phyloP scores from a whole-genome alignment of 768 basidiomycete genomes.

The Kwoniella europaea region DNA sequence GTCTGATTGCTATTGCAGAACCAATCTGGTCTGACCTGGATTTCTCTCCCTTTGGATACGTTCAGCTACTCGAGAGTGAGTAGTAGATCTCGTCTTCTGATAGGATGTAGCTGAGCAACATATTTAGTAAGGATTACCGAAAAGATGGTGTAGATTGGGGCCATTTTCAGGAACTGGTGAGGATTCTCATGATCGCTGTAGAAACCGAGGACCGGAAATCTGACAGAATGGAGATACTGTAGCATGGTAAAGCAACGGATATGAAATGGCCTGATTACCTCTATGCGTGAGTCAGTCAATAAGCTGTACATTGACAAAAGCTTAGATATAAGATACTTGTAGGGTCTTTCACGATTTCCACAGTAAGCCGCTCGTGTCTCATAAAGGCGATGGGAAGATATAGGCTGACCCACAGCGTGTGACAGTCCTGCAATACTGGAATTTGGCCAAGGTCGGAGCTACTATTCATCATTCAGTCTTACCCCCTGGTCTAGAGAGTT shows the following conservation, averaged over 20 bases:
- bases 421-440: slow-evolving; percentile 29
- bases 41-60: background rate
- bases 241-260: slow-evolving; percentile 29
- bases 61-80: slow-evolving; percentile 22
- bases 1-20: background rate
- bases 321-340: too few relatives aligned
- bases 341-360: slow-evolving; percentile 27
- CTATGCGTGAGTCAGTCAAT: slow-evolving; percentile 15
- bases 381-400: too few relatives aligned
- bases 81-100: background rate
- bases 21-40: background rate
- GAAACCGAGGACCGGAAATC: background rate
- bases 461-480: slow-evolving; percentile 23
- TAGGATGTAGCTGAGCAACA: background rate
- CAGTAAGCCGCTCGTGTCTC: background rate
- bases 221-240: background rate
- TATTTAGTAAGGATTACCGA: slow-evolving; percentile 21
- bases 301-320: too few relatives aligned
- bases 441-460: slow-evolving; percentile 25
- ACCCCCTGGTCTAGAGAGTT: slow-evolving; percentile 28
- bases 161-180: slow-evolving; percentile 23
- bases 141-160: slow-evolving; percentile 27
- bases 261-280: slow-evolving; percentile 33
- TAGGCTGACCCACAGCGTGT: too few relatives aligned
- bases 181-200: background rate